These are phyloP conservation scores for Asterochloris sp. DNA, from an alignment of 139 green algal genomes.

Conservation along the genomic window DNA sequence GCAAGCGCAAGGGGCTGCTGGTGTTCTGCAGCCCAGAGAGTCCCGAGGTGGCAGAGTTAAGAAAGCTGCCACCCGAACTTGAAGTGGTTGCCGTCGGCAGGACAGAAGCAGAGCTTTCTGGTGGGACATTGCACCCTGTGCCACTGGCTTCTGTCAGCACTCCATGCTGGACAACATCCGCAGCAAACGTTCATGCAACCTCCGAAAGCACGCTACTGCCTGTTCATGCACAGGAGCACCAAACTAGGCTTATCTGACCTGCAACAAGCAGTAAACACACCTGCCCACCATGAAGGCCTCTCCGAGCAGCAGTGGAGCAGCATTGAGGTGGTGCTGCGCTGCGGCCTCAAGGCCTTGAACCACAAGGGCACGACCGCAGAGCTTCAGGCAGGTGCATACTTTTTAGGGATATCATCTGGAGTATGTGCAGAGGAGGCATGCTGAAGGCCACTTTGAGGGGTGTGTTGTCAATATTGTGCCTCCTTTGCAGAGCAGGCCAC, in stretches of 20 bases:
- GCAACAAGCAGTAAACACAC: too few relatives aligned
- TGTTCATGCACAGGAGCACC: too few relatives aligned
- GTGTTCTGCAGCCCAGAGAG: constrained; percentile 37
- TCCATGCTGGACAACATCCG: neutral
- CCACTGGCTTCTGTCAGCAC: neutral
- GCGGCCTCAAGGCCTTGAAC: constrained; percentile 34
- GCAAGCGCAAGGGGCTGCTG: constrained; percentile 20
- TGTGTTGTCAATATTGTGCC: neutral
- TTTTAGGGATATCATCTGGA: neutral
- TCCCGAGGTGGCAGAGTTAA: constrained; percentile 46
- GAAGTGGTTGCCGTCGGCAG: constrained; percentile 31
- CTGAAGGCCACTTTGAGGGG: neutral
- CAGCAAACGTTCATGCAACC: neutral
- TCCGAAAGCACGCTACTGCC: too few relatives aligned
- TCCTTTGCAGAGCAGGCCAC: neutral
- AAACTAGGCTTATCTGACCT: too few relatives aligned
- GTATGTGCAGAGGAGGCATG: neutral
- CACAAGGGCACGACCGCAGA: constrained; percentile 40
- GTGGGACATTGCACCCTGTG: neutral
- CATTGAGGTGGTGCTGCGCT: constrained; percentile 55
- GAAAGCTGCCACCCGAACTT: constrained; percentile 34
- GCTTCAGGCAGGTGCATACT: constrained; percentile 34
- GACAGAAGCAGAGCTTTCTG: constrained; percentile 21
- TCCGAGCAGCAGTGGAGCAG: constrained; percentile 37
- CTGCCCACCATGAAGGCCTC: constrained; percentile 10